phyloP scores from a whole-genome alignment of 2,329 filamentous ascomycete genomes.

The Neopestalotiopsis rosae region DNA sequence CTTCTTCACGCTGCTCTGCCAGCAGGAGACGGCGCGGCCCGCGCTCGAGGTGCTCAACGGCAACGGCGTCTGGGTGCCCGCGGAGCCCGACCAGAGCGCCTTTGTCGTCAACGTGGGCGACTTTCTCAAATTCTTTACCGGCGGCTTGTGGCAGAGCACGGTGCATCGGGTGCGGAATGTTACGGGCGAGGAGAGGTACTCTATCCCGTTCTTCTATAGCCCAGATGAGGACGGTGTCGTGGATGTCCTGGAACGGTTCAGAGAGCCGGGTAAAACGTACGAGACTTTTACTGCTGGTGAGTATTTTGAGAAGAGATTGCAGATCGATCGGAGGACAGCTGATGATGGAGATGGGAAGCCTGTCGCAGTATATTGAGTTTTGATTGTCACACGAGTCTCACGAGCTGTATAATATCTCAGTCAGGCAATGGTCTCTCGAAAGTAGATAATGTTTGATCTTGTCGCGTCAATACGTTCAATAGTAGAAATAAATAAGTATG shows the following conservation, averaged over 20 bases:
- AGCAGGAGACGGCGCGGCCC: slow-evolving; percentile 14
- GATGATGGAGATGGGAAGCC: slow-evolving; percentile 4
- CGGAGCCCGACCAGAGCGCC: slow-evolving; percentile 2
- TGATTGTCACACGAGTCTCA: too few species aligned
- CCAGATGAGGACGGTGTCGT: slow-evolving; percentile 18
- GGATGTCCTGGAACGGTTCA: slow-evolving; percentile 10
- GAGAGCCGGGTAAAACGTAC: slow-evolving; percentile 15
- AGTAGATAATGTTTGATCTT: too few species aligned
- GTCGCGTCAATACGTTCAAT: background rate
- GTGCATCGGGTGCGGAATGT: slow-evolving; percentile 18
- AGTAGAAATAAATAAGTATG: background rate
- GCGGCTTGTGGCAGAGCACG: slow-evolving; percentile 15
- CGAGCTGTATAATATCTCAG: too few species aligned
- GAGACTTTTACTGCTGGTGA: slow-evolving; percentile 19
- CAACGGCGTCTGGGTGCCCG: slow-evolving; percentile 19
- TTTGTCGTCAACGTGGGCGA: slow-evolving; percentile 21
- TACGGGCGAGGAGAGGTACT: slow-evolving; percentile 20
- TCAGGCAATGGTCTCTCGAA: too few species aligned
- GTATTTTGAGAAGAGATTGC: slow-evolving; percentile 20
- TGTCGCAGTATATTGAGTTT: background rate
- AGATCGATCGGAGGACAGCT: slow-evolving; percentile 20
- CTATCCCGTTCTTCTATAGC: slow-evolving; percentile 20
- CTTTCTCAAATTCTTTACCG: slow-evolving; percentile 19
- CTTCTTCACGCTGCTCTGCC: slow-evolving; percentile 18
- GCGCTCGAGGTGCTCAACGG: slow-evolving; percentile 19